Conservation (phyloP, 257 asterid genomes). For the Craterostigma plantagineum region DNA sequence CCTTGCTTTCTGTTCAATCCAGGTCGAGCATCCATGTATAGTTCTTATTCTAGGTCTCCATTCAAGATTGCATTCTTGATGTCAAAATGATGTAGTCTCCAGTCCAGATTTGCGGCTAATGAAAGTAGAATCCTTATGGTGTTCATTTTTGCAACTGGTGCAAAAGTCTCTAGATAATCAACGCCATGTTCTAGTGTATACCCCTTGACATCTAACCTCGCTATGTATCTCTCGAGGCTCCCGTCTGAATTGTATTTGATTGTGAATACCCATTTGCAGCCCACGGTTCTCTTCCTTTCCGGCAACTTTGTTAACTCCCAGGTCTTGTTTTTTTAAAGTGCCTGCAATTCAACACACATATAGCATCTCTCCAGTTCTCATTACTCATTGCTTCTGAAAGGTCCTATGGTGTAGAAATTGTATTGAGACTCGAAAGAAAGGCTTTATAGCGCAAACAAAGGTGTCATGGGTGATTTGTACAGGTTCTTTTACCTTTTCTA, state of each 20-base stretch:
- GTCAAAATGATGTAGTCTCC: not conserved
- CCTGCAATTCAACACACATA: not conserved
- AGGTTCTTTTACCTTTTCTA: not conserved
- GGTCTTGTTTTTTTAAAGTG: not conserved
- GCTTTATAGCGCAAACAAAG: not conserved
- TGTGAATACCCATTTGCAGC: conserved; percentile 2
- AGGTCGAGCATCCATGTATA: not conserved
- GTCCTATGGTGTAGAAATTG: not conserved
- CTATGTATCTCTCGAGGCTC: not conserved
- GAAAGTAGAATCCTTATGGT: not conserved
- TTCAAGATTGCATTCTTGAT: not conserved
- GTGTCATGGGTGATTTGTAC: not conserved
- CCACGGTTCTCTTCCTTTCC: not conserved
- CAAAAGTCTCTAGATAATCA: not conserved
- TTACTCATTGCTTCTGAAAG: not conserved
- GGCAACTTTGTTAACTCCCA: not conserved
- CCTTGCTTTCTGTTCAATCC: not conserved
- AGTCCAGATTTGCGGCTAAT: not conserved
- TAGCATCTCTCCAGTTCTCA: not conserved
- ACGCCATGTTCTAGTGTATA: not conserved
- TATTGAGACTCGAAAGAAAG: not conserved
- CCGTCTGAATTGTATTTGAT: not conserved
- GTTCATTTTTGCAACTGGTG: conserved; percentile 2
- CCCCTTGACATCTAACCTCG: not conserved
- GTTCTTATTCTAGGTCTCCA: not conserved